Evolutionary conservation across 2,329 filamentous ascomycete genomes (phyloP), one percentile per base, ranked within the genome.

Genomic region (Neopestalotiopsis clavispora): DNA sequence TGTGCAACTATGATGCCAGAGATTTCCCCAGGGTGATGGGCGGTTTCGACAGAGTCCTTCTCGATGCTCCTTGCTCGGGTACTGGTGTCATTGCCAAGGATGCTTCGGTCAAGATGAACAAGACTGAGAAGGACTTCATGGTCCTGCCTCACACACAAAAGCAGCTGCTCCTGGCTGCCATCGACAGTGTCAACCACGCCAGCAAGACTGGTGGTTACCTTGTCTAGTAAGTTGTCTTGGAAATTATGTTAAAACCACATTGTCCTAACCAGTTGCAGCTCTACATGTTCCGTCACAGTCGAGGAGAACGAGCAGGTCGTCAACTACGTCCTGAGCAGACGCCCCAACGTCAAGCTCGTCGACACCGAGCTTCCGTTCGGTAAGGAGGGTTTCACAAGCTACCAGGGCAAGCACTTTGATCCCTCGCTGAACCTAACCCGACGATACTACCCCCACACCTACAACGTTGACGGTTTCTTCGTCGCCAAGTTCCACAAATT

Each of bases 31-130:
- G 91, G 76, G 93, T 97, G 49, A 94, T 99, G 81, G 96, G 95
- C 69, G 96, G 96, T 13, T 99, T 99, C 72, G 96, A 99, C 80
- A 90, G 96, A 71, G 94, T 99, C 5, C 84, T 98, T 60, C 92
- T 98, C 69, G 95, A 99, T 83, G 95, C 94, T 1, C 96, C 96
- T 4, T 98, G 67, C 49, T 97, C 95, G 3, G 95, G 96, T 74
- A 99, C 96, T 0, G 96, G 96, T 76, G 96, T 99, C 77, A 99
- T 99, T 73, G 92, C 94, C 72, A 99, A 99, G 84, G 96, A 99
- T 81, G 90, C 95, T 40, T 94, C 92, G 72, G 94, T 99, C 74
- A 99, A 99, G 87, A 98, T 95, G 30, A 98, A 98, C 86, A 98
- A 98, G 86, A 97, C 93, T 12, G 94, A 97, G 79, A 92, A 91